phyloP scores from a whole-genome alignment of 176 grass and related monocot species.

The Metroxylon sagu region DNA sequence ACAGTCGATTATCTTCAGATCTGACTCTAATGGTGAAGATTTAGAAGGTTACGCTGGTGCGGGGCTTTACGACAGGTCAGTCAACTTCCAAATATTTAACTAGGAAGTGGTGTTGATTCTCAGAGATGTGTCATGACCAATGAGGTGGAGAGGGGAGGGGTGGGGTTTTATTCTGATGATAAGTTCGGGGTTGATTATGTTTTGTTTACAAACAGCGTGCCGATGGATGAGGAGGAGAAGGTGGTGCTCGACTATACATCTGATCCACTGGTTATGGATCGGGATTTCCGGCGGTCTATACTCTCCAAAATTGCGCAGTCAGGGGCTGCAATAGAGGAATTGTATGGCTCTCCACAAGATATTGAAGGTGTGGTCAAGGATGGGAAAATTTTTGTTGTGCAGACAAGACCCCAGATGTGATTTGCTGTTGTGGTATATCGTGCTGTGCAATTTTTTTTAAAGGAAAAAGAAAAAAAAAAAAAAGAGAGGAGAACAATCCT shows the following conservation, averaged over 20 bases:
- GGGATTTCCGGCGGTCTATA: slow-evolving; percentile 40
- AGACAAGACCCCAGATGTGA: slow-evolving; percentile 97
- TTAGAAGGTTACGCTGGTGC: slow-evolving; percentile 97
- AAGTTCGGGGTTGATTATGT: slow-evolving; percentile 9
- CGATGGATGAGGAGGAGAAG: slow-evolving; percentile 86
- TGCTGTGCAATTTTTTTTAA: too few species aligned
- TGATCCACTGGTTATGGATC: slow-evolving; percentile 57
- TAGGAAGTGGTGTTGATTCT: too few species aligned
- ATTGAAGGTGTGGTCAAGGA: slow-evolving; percentile 89
- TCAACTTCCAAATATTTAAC: neutral
- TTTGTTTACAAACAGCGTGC: slow-evolving; percentile 35
- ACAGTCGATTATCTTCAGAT: slow-evolving; percentile 85
- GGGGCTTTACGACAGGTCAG: slow-evolving; percentile 90
- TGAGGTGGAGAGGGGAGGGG: too few species aligned
- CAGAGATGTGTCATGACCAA: too few species aligned
- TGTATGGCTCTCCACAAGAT: slow-evolving; percentile 72
- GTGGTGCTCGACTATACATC: slow-evolving; percentile 73
- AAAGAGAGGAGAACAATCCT: too few species aligned
- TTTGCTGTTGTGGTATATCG: neutral
- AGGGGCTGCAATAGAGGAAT: slow-evolving; percentile 65
- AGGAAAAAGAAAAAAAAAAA: too few species aligned
- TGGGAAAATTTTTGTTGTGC: slow-evolving; percentile 77
- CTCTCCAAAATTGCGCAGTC: slow-evolving; percentile 61
- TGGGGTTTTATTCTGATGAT: too few species aligned
- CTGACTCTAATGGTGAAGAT: slow-evolving; percentile 96